Evolutionary conservation across 2,329 filamentous ascomycete genomes (phyloP).

Genomic region (Cercospora sesami): DNA sequence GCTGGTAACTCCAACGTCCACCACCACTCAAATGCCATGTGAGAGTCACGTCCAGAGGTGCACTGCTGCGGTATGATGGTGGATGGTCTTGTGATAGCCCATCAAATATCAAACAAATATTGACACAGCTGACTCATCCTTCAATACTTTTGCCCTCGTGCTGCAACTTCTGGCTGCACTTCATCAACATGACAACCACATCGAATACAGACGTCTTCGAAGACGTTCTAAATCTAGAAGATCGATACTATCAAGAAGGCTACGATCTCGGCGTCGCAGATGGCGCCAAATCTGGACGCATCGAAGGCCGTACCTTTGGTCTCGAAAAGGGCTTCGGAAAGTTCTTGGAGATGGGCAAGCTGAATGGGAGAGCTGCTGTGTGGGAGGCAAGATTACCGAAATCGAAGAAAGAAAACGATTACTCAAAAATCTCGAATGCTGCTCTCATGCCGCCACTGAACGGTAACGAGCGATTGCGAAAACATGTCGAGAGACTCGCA

Average conservation of each 20-base stretch:
- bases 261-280: slow-evolving; percentile 73
- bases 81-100: too few relatives aligned
- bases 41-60: not conserved
- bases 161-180: not conserved
- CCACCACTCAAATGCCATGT: not conserved
- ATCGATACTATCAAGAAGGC: slow-evolving; percentile 77
- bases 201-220: slow-evolving; percentile 48
- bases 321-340: slow-evolving; percentile 93
- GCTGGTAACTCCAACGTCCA: not conserved
- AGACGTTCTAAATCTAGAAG: slow-evolving; percentile 60
- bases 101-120: not conserved
- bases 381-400: slow-evolving; percentile 72
- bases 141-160: not conserved
- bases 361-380: slow-evolving; percentile 77
- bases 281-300: slow-evolving; percentile 72
- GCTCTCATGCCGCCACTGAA: slow-evolving; percentile 13
- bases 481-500: slow-evolving; percentile 73
- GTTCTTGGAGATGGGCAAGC: slow-evolving; percentile 73
- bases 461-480: slow-evolving; percentile 65
- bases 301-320: slow-evolving; percentile 87
- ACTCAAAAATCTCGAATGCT: not conserved
- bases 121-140: not conserved
- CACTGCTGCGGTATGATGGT: not conserved
- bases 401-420: not conserved
- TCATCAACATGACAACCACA: slow-evolving; percentile 11